phyloP scores from a whole-genome alignment of 441 rosid species.

The Flueggea neowawraea region DNA sequence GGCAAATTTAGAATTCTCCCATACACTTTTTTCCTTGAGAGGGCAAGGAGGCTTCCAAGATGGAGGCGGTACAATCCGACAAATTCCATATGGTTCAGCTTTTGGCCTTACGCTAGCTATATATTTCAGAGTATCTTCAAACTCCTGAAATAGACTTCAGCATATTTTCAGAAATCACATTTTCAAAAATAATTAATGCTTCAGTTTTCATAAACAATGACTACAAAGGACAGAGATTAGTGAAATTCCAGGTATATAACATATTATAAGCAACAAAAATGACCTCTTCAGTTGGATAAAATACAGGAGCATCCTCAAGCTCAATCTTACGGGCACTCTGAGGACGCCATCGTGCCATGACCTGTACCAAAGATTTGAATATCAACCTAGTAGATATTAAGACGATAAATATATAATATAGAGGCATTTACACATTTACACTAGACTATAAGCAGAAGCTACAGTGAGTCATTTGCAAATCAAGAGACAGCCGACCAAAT shows the following conservation, averaged over 20 bases:
- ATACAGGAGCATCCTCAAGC: slow-evolving; percentile 85
- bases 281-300: slow-evolving; percentile 98
- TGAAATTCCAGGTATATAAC: slow-evolving; percentile 15
- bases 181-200: too few relatives aligned
- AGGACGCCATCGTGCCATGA: slow-evolving; percentile 78
- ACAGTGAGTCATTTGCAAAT: background rate
- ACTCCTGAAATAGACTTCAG: slow-evolving; percentile 58
- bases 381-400: slow-evolving; percentile 20
- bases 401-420: slow-evolving; percentile 8
- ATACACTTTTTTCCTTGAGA: slow-evolving; percentile 66
- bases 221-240: background rate
- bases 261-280: slow-evolving; percentile 18
- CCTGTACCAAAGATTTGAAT: slow-evolving; percentile 43
- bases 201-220: background rate
- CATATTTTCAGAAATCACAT: background rate
- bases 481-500: too few relatives aligned
- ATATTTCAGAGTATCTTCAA: slow-evolving; percentile 87
- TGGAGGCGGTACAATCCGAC: slow-evolving; percentile 98
- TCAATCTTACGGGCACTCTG: slow-evolving; percentile 70
- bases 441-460: slow-evolving; percentile 1
- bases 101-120: slow-evolving; percentile 75
- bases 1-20: slow-evolving; percentile 78
- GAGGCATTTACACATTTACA: slow-evolving; percentile 1
- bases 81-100: slow-evolving; percentile 97
- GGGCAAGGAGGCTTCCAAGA: slow-evolving; percentile 99